Evolutionary conservation across 164 flowering plant genomes (phyloP).

Genomic region (Houttuynia cordata): DNA sequence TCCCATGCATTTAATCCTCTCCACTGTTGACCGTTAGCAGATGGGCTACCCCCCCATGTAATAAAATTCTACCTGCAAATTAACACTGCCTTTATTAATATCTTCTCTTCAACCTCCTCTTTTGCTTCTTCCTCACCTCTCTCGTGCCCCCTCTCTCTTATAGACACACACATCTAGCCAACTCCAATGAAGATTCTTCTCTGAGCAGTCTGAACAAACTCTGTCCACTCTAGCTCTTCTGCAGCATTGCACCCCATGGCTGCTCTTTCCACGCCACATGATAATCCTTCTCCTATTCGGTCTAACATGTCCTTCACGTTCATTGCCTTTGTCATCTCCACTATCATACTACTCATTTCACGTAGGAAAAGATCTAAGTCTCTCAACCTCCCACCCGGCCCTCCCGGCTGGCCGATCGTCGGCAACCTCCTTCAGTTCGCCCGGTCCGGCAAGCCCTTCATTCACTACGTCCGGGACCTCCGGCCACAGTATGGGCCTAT

Average conservation of each 20-base stretch:
- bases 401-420: conserved; percentile 80
- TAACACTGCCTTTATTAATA: no score
- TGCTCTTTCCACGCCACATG: neutral
- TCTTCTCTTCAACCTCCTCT: no score
- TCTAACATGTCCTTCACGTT: conserved; percentile 24
- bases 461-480: conserved; percentile 40
- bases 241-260: neutral
- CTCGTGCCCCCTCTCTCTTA: neutral
- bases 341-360: conserved; percentile 19
- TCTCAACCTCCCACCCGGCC: conserved; percentile 72
- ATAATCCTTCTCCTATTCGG: neutral
- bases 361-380: conserved; percentile 18
- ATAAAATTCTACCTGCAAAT: no score
- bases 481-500: conserved; percentile 53
- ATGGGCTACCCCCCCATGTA: no score
- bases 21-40: no score
- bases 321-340: conserved; percentile 22
- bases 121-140: neutral
- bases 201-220: neutral
- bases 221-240: neutral
- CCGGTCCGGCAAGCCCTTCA: conserved; percentile 68
- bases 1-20: no score
- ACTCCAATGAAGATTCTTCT: neutral
- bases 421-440: conserved; percentile 89
- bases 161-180: neutral